Conservation (phyloP, 805 yeast genomes). For the Metschnikowia borealis region DNA sequence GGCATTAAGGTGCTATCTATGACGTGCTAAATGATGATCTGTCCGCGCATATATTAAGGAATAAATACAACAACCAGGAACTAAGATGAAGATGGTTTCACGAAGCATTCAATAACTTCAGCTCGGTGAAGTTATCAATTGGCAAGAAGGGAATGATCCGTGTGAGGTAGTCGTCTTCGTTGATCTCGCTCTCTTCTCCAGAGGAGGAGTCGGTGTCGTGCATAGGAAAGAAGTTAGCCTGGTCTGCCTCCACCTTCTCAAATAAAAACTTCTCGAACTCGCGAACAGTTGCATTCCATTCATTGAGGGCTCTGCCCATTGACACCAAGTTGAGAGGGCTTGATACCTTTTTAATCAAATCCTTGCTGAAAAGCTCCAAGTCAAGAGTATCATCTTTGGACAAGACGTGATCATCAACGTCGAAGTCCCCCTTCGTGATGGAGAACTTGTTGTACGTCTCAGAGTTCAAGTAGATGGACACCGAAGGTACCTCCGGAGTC, state of each 20-base stretch:
- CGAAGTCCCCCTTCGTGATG: constrained; percentile 24
- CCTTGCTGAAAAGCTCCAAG: constrained; percentile 3
- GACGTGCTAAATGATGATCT: not conserved
- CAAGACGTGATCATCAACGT: constrained; percentile 12
- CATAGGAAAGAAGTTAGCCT: constrained; percentile 11
- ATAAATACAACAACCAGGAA: not conserved
- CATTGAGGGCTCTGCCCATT: constrained; percentile 49
- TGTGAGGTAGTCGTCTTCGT: constrained; percentile 33
- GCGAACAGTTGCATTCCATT: constrained; percentile 44
- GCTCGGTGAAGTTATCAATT: constrained; percentile 26
- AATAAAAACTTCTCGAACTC: constrained; percentile 44
- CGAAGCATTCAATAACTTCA: constrained; percentile 17
- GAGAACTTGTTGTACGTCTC: constrained; percentile 26
- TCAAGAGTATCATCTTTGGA: constrained; percentile 9
- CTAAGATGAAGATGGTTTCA: not conserved
- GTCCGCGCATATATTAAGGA: not conserved
- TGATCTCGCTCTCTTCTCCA: constrained; percentile 13
- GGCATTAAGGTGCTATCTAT: not conserved
- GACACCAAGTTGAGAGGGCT: constrained; percentile 5
- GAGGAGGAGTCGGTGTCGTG: not conserved
- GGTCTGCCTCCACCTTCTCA: constrained; percentile 22
- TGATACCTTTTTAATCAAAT: not conserved
- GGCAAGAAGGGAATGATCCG: constrained; percentile 38
- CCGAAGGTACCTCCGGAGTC: constrained; percentile 13
- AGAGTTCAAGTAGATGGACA: constrained; percentile 19